These are phyloP conservation scores for Endogone sp. DNA, from an alignment of 192 early-diverging fungal genomes.

Conservation along the genomic window DNA sequence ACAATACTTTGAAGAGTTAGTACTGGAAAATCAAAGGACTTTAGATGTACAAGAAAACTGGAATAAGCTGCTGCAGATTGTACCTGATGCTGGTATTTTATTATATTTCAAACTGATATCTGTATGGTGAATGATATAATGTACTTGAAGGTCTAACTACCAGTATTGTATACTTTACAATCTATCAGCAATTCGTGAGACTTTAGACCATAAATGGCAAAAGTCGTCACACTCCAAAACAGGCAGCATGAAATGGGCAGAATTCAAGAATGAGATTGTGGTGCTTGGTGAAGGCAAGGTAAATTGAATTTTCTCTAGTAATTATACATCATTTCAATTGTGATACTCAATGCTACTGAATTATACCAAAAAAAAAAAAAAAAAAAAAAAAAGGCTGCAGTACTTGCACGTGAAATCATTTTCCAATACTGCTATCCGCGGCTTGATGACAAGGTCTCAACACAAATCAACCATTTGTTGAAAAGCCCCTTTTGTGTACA, in stretches of 20 bases:
- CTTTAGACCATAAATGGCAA: constrained; percentile 41
- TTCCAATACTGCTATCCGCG: constrained; percentile 93
- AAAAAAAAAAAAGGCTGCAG: no score
- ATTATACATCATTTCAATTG: background rate
- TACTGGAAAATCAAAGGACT: constrained; percentile 73
- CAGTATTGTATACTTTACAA: background rate
- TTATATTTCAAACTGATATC: background rate
- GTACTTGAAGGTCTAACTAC: no score
- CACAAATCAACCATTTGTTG: constrained; percentile 89
- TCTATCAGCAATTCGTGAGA: constrained; percentile 17
- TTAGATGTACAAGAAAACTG: constrained; percentile 59
- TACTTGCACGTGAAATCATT: constrained; percentile 65
- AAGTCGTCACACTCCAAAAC: constrained; percentile 8
- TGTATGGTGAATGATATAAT: background rate
- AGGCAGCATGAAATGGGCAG: constrained; percentile 40
- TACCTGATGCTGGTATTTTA: constrained; percentile 72
- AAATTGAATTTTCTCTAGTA: background rate
- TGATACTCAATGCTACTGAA: background rate
- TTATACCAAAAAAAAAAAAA: no score
- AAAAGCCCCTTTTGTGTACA: constrained; percentile 98
- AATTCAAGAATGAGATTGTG: constrained; percentile 27
- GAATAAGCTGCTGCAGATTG: constrained; percentile 69
- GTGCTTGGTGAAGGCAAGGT: constrained; percentile 5
- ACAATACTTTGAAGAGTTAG: constrained; percentile 67
- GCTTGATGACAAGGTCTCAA: constrained; percentile 89